Percentiles rank a stretch among this genome's conserved stretches.
phyloP scores from a whole-genome alignment of 257 asterid genomes.

The Echium plantagineum region DNA sequence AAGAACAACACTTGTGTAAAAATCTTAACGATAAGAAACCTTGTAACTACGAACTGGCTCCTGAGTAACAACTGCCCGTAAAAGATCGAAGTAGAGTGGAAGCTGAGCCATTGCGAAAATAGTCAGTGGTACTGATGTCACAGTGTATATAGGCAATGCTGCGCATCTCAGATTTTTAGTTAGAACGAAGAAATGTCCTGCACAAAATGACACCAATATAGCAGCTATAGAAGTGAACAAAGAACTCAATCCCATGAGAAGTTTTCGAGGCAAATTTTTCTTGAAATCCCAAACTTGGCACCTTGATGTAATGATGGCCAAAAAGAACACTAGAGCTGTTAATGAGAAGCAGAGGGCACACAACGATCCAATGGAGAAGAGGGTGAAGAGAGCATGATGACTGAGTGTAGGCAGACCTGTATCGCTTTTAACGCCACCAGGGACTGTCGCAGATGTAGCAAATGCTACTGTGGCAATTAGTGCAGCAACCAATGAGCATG shows the following conservation, averaged over 20 bases:
- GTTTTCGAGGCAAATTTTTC: conserved; percentile 33
- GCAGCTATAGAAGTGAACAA: conserved; percentile 48
- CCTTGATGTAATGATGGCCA: conserved; percentile 50
- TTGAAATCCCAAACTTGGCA: conserved; percentile 36
- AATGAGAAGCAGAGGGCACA: conserved; percentile 47
- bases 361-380: conserved; percentile 36
- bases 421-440: conserved; percentile 42
- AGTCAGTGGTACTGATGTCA: conserved; percentile 32
- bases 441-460: conserved; percentile 45
- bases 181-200: conserved; percentile 45
- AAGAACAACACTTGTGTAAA: no score
- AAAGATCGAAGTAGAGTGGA: conserved; percentile 48
- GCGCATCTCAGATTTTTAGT: conserved; percentile 17
- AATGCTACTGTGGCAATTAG: conserved; percentile 58
- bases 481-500: conserved; percentile 54
- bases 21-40: conserved; percentile 4
- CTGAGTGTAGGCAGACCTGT: conserved; percentile 28
- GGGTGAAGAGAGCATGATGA: conserved; percentile 18
- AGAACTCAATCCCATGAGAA: conserved; percentile 33
- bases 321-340: conserved; percentile 48
- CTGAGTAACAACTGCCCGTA: conserved; percentile 23
- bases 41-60: conserved; percentile 37
- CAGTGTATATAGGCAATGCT: conserved; percentile 32
- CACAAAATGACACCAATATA: conserved; percentile 43
- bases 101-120: conserved; percentile 35